Evolutionary conservation across 805 yeast genomes (phyloP), one percentile per base, ranked within the genome.

Genomic region (Lachancea nothofagi): DNA sequence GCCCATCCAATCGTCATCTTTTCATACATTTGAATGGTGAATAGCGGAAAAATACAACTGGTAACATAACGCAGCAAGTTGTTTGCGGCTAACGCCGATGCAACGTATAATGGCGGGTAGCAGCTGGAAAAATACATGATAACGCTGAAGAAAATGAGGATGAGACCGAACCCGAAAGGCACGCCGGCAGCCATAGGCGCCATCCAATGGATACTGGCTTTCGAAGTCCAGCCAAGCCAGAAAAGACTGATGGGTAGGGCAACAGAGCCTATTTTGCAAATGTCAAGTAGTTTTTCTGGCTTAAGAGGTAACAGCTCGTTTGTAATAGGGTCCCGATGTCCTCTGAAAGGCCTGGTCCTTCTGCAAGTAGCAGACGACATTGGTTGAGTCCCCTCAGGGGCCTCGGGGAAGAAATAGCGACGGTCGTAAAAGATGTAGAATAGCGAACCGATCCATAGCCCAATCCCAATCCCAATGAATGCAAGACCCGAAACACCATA

Each of bases 41-140:
- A 87, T 43, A 88, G 68, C 41, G 96, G 96, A 70, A 88, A 80
- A 15, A 79, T 84, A 5, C 86, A 78, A 7, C 94, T 86, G 45
- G 83, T 58, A 23, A 80, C 49, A 56, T 85, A 86, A 64, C 96
- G 75, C 42, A 80, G 61, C 54, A 88, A 67, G 58, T 84, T 85
- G 64, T 87, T 88, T 10, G 95, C 96, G 25, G 95, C 95, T 45
- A 86, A 61, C 3, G 94, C 90, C n/a, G 90, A 80, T 0, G 96
- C 95, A 17, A 86, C 82, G 24, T 74, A 72, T 24, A 78, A 61
- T 33, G 90, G 87, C 20, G 93, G 90, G 59, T 78, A 84, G 4
- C 83, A 60, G 70, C 78, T 70, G 25, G 83, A 67, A 60, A 83
- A 80, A 58, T 83, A 84, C 34, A 77, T 72, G 54, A 83, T 69